Evolutionary conservation across 2,329 filamentous ascomycete species (phyloP), one percentile per base, ranked within the genome.

Genomic region (Leptoxyphium fumago): DNA sequence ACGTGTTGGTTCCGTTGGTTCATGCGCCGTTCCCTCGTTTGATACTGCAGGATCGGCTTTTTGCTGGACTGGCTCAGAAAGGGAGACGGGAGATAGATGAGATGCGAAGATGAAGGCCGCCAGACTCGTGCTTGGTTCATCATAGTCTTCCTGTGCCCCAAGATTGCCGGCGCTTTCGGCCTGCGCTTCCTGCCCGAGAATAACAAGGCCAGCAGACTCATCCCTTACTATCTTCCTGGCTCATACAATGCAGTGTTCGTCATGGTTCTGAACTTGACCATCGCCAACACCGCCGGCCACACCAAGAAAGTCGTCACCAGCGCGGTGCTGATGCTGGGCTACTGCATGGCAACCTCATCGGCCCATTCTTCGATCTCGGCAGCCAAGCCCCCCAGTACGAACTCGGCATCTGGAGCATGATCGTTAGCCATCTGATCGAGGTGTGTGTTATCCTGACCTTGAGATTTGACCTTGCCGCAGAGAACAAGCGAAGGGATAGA

Each of bases 301-400:
- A 77, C 74, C 1, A 79, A 79, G 55, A 78, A 80, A 54, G 74
- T 79, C 39, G 71, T 78, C 21, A 75, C 75, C n/a, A 77, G 76
- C 17, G 75, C 72, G 1, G 69, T 76, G 45, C 64, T 78, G 2
- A 36, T 32, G 2, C 28, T 32, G 4, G 28, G 26, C 13, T 74
- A 74, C 45, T 78, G 74, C 51, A 67, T 72, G 76, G 75, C 5
- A 79, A 80, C 52, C 76, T 80, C 38, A 70, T 68, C 3, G 72
- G 75, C 0, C 77, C 77, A 0, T 78, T 79, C 58, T 79, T 80
- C 61, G 80, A 78, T 58, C 70, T 71, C 42, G 60, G 67, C 0
- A 53, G 65, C n/a, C 73, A 80, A 49, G 64, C 66, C 2, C 72
- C 72, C 2, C 59, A 55, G 1, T 75, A 75, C 42, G 42, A 56